A percentile compares a stretch with the other conserved stretches of the same genome.
These are phyloP conservation scores for Chlamydomonas sp. DNA, from an alignment of 139 green algal species.

Conservation along the genomic window DNA sequence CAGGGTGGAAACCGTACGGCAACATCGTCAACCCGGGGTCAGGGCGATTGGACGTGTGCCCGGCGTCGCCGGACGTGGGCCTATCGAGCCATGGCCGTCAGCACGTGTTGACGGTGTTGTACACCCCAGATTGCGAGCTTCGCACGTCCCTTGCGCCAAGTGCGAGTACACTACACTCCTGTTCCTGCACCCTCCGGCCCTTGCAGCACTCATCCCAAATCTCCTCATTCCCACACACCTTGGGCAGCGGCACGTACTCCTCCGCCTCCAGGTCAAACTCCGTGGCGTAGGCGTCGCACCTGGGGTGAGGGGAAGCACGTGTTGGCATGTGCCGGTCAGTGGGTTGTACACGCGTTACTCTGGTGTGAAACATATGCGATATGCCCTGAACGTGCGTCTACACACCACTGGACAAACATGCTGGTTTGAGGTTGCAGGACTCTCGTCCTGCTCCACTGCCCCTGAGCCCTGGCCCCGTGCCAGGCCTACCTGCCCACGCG, in stretches of 20 bases:
- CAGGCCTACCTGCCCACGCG: slow-evolving; percentile 73
- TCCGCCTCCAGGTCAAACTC: slow-evolving; percentile 99
- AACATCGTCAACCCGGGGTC: not conserved
- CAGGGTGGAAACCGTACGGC: not conserved
- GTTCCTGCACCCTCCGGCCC: not conserved
- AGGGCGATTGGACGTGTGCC: too few species aligned
- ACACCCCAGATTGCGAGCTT: too few species aligned
- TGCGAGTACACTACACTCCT: not conserved
- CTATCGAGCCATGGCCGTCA: too few species aligned
- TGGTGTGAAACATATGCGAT: not conserved
- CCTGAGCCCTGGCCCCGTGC: too few species aligned
- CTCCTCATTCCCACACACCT: slow-evolving; percentile 63
- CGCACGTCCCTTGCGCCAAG: too few species aligned
- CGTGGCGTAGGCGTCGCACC: slow-evolving; percentile 95
- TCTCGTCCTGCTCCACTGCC: too few species aligned
- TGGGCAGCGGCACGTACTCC: slow-evolving; percentile 99
- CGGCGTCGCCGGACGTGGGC: too few species aligned
- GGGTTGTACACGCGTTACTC: not conserved
- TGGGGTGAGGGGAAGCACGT: slow-evolving; percentile 24
- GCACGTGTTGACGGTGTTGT: too few species aligned
- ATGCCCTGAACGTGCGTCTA: too few species aligned
- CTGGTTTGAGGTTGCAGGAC: too few species aligned
- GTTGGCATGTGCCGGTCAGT: not conserved
- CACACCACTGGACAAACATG: too few species aligned
- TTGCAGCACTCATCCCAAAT: not conserved